phyloP scores from a whole-genome alignment of 176 grass and related monocot genomes.

The Rhynchospora breviuscula region DNA sequence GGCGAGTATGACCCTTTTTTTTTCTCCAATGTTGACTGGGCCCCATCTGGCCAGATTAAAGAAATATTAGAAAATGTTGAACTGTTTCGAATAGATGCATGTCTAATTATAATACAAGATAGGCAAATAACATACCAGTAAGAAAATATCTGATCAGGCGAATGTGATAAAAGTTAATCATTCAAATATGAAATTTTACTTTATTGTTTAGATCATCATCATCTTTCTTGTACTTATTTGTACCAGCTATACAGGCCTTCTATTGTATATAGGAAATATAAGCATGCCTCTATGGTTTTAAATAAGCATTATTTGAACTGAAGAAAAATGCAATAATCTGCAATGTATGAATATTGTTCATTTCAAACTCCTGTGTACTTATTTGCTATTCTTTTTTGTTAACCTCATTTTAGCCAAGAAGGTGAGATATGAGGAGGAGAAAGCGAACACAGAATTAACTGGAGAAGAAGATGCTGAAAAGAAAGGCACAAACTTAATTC shows the following conservation, averaged over 20 bases:
- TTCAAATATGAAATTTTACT: neutral
- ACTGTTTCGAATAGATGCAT: too few relatives aligned
- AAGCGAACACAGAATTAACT: conserved; percentile 20
- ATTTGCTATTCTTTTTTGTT: neutral
- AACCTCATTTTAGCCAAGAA: conserved; percentile 44
- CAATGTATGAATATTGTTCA: neutral
- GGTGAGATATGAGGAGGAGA: conserved; percentile 36
- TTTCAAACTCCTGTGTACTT: conserved; percentile 1
- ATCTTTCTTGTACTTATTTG: neutral
- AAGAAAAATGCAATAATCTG: neutral
- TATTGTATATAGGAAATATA: neutral
- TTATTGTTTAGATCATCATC: neutral
- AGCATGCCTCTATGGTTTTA: neutral
- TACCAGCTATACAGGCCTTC: too few relatives aligned
- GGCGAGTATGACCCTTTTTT: conserved; percentile 32
- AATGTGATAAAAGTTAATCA: too few relatives aligned
- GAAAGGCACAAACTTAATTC: conserved; percentile 1
- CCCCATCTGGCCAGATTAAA: too few relatives aligned
- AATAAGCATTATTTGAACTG: neutral
- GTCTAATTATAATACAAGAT: too few relatives aligned
- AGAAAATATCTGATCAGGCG: too few relatives aligned
- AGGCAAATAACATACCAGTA: too few relatives aligned
- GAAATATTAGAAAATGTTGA: too few relatives aligned
- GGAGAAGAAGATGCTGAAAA: conserved; percentile 32
- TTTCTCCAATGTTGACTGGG: too few relatives aligned